A percentile compares a stretch with the other conserved stretches of the same genome.
These are phyloP conservation scores for Coffea humblotiana DNA, from an alignment of 305 asterid genomes.

Conservation along the genomic window DNA sequence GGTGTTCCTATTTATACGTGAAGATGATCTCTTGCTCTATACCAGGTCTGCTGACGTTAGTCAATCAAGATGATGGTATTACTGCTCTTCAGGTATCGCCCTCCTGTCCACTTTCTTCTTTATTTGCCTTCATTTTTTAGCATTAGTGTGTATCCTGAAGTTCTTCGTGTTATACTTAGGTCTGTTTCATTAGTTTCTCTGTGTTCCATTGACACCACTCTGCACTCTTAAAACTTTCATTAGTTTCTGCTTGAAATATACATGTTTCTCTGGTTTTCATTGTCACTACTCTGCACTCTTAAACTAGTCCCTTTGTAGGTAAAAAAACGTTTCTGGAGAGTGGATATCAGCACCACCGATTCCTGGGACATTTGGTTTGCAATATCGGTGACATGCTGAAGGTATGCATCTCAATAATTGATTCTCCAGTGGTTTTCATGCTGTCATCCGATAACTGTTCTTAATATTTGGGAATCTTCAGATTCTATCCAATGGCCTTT, in stretches of 20 bases:
- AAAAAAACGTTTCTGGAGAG: slow-evolving; percentile 63
- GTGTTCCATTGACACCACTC: background rate
- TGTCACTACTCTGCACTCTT: background rate
- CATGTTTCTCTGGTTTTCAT: background rate
- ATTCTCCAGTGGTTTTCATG: background rate
- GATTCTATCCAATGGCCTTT: slow-evolving; percentile 74
- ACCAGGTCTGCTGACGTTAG: slow-evolving; percentile 77
- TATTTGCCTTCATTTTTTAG: background rate
- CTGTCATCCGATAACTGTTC: background rate
- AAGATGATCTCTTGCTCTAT: slow-evolving; percentile 9
- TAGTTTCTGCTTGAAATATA: background rate
- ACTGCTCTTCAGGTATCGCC: slow-evolving; percentile 70
- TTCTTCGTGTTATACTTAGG: background rate
- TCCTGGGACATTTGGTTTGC: slow-evolving; percentile 89
- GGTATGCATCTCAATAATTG: slow-evolving; percentile 34
- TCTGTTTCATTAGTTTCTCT: background rate
- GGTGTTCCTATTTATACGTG: background rate
- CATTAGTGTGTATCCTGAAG: background rate
- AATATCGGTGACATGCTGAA: slow-evolving; percentile 93
- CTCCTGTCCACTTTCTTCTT: background rate
- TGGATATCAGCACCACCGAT: slow-evolving; percentile 87
- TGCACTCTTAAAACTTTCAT: background rate
- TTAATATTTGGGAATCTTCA: slow-evolving; percentile 24
- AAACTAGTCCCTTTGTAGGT: slow-evolving; percentile 44
- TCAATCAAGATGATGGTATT: slow-evolving; percentile 84